Evolutionary conservation across 148 eudicot species (phyloP), one percentile per base, ranked within the genome.

Genomic region (Gaultheria prostrata): DNA sequence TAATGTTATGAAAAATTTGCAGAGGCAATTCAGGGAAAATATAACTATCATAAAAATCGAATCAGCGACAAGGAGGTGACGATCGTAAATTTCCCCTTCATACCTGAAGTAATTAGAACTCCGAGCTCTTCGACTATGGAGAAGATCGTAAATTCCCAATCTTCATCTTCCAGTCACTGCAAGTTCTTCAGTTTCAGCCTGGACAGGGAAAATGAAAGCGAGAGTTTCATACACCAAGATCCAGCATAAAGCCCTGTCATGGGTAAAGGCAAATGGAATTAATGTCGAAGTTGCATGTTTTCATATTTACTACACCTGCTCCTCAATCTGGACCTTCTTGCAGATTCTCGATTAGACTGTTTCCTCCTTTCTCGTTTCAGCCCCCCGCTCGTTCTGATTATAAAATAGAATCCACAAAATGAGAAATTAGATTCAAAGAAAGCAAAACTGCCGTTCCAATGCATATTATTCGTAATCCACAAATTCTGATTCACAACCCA

Each of bases 131-230:
- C n/a, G n/a, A n/a, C n/a, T n/a, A n/a, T n/a, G n/a, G n/a, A n/a
- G n/a, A n/a, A n/a, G n/a, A n/a, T n/a, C n/a, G n/a, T n/a, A n/a
- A n/a, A n/a, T n/a, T n/a, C n/a, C n/a, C n/a, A n/a, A n/a, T n/a
- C n/a, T n/a, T n/a, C n/a, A n/a, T n/a, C n/a, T n/a, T n/a, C n/a
- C n/a, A n/a, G n/a, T 93, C 45, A 69, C 86, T 32, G 92, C 93
- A 78, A 95, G 94, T 85, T 97, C 98, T 88, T 95, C 98, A 74
- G 98, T 87, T 82, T 97, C 99, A 69, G 98, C 98, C 99, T 97
- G 89, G 76, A 82, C 12, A 80, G n/a, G 48, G 39, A 75, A 83
- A 45, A 76, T 21, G 49, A 56, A 67, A 53, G 71, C 21, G 14
- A 28, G 8, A 57, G 43, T 3, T 17, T 28, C 30, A 76, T 14